These are phyloP conservation scores for Microsporum audouinii DNA, from an alignment of 2,329 filamentous ascomycete species.

Conservation along the genomic window DNA sequence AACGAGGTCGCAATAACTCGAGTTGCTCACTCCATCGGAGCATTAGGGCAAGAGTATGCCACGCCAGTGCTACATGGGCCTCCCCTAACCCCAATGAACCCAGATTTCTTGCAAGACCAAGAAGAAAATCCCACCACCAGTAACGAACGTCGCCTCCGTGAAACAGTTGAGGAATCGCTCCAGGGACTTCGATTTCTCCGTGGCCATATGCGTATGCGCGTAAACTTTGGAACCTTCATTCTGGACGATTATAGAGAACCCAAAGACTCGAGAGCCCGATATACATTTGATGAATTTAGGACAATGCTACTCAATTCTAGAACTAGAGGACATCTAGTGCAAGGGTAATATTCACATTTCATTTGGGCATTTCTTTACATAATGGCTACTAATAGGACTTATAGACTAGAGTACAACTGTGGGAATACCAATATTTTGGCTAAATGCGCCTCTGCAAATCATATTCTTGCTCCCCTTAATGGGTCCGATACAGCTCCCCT, in stretches of 20 bases:
- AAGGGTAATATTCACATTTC: slow-evolving; percentile 22
- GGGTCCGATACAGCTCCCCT: slow-evolving; percentile 15
- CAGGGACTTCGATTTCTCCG: slow-evolving; percentile 23
- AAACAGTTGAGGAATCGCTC: slow-evolving; percentile 23
- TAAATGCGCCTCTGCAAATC: slow-evolving; percentile 21
- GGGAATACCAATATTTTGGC: slow-evolving; percentile 20
- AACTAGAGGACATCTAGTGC: slow-evolving; percentile 28
- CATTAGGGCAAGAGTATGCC: slow-evolving; percentile 8
- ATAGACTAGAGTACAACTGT: slow-evolving; percentile 18
- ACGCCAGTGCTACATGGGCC: slow-evolving; percentile 18
- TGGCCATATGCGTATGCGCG: slow-evolving; percentile 31
- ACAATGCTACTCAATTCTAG: slow-evolving; percentile 29
- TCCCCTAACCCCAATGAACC: slow-evolving; percentile 12
- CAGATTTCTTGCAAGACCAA: slow-evolving; percentile 17
- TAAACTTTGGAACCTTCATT: slow-evolving; percentile 33
- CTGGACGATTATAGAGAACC: slow-evolving; percentile 28
- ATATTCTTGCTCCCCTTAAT: slow-evolving; percentile 22
- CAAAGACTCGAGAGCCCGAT: slow-evolving; percentile 17
- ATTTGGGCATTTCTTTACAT: background rate
- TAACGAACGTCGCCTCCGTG: slow-evolving; percentile 24
- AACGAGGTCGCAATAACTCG: slow-evolving; percentile 20
- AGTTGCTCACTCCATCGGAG: slow-evolving; percentile 5
- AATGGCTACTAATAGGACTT: background rate
- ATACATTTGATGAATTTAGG: slow-evolving; percentile 31
- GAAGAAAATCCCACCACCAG: slow-evolving; percentile 18